Base-by-base conservation (phyloP, 2,329 filamentous ascomycete species). In the Ophiostoma novo-ulmi region DNA sequence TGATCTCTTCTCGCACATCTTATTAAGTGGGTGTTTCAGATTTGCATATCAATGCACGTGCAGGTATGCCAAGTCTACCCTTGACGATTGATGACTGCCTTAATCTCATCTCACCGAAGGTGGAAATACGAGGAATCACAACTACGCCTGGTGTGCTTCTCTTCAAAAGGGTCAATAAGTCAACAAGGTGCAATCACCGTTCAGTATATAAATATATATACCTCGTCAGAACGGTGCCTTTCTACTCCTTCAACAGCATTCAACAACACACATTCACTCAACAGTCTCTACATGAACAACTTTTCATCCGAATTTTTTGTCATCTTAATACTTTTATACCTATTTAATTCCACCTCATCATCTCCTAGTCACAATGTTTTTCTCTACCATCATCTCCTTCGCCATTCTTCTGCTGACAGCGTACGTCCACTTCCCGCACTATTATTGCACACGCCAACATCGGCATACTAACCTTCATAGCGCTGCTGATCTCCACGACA, bases 11-110 rank as follows among this genome's bases (percentile, higher is more conserved):
- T 35, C 31, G 61, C 10, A 64, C 35, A 64, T 64, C 61, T 64
- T 64, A 64, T 64, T n/a, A 64, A 38, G 61, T 36, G 61, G 31
- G 13, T 7, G 35, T 64, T 64, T 64, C 61, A 64, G 61, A 64
- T 64, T 17, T 20, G 61, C 31, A 10, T 22, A 65, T 65, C 36
- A 65, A 65, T 65, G 63, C 63, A 65, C 36, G 38, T 39, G 36
- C 8, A 26, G 11, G 26, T n/a, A 31, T 61, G 13, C 52, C 52
- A 26, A 55, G 52, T 22, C n/a, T 26, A 6, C n/a, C 52, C 22
- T 26, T n/a, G n/a, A 1, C 4, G 22, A 58, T 36, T 10, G 58
- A 63, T 63, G 20, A 35, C 26, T 13, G 14, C 58, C 26, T 5
- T 58, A 17, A 35, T 13, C 7, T 63, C 58, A 35, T 13, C 7